Conservation (phyloP, 2,329 filamentous ascomycete genomes). For the Westerdykella aurantiaca region DNA sequence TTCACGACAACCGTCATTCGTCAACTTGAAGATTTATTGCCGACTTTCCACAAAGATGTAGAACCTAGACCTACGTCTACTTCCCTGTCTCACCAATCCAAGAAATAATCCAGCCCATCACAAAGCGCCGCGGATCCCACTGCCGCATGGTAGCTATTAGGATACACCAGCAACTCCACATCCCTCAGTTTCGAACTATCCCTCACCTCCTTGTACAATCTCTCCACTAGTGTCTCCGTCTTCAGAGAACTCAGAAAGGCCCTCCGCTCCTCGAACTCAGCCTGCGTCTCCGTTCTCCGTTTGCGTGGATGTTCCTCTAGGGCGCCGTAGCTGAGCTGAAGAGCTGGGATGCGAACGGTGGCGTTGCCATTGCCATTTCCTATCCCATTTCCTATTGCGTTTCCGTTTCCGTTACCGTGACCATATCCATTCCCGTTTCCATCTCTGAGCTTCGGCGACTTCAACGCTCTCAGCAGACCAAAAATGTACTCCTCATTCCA, state of each 20-base stretch:
- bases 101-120: conserved; percentile 1
- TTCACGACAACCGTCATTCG: too few species aligned
- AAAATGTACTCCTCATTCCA: conserved; percentile 38
- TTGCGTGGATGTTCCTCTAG: background rate
- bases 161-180: background rate
- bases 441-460: too few species aligned
- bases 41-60: too few species aligned
- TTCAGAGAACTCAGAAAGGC: background rate
- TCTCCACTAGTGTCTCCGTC: background rate
- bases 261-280: background rate
- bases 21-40: too few species aligned
- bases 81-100: background rate
- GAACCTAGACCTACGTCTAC: too few species aligned
- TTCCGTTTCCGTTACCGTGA: too few species aligned
- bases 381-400: too few species aligned
- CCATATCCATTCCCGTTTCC: background rate
- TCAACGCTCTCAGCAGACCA: too few species aligned
- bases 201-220: background rate
- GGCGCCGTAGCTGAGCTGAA: background rate
- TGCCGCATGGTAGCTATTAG: background rate
- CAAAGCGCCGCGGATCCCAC: background rate
- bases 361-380: too few species aligned
- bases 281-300: conserved; percentile 1
- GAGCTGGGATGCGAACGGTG: background rate
- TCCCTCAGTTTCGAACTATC: background rate